These are phyloP conservation scores for Sphaerobolus stellatus DNA, from an alignment of 1,284 basidiomycete species.

Conservation along the genomic window DNA sequence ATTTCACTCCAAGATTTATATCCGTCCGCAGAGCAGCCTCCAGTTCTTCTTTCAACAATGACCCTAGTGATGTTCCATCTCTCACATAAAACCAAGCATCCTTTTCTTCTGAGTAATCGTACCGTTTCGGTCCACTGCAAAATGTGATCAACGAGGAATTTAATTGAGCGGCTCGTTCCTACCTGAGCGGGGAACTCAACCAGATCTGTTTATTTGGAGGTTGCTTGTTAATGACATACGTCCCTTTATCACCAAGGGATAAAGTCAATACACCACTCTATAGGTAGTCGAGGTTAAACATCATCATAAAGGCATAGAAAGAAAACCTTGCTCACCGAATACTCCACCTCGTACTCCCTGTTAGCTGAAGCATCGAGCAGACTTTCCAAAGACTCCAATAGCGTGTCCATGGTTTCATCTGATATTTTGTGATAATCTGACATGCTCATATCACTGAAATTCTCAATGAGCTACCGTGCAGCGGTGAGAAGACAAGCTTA, in stretches of 20 bases:
- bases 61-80: conserved; percentile 60
- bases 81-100: conserved; percentile 80
- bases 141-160: conserved; percentile 13
- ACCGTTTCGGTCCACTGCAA: conserved; percentile 83
- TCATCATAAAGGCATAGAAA: conserved; percentile 14
- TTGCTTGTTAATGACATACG: conserved; percentile 99
- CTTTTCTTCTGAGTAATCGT: conserved; percentile 63
- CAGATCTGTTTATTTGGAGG: conserved; percentile 99
- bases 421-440: conserved; percentile 77
- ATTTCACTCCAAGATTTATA: conserved; percentile 27
- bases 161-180: conserved; percentile 14
- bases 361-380: conserved; percentile 65
- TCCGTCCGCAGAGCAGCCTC: conserved; percentile 23
- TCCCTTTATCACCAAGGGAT: conserved; percentile 78
- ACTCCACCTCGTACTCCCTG: conserved; percentile 84
- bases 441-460: conserved; percentile 54
- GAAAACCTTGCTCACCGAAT: conserved; percentile 64
- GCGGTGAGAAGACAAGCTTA: too few relatives aligned
- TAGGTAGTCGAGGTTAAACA: conserved; percentile 1
- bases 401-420: conserved; percentile 78
- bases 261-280: conserved; percentile 92
- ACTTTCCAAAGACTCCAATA: conserved; percentile 80
- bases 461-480: too few relatives aligned
- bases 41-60: conserved; percentile 71
- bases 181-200: conserved; percentile 90